Percentiles rank a stretch among this genome's conserved stretches.
Evolutionary conservation across 2,329 filamentous ascomycete genomes (phyloP).

Genomic region (Purpureocillium takamizusanense): DNA sequence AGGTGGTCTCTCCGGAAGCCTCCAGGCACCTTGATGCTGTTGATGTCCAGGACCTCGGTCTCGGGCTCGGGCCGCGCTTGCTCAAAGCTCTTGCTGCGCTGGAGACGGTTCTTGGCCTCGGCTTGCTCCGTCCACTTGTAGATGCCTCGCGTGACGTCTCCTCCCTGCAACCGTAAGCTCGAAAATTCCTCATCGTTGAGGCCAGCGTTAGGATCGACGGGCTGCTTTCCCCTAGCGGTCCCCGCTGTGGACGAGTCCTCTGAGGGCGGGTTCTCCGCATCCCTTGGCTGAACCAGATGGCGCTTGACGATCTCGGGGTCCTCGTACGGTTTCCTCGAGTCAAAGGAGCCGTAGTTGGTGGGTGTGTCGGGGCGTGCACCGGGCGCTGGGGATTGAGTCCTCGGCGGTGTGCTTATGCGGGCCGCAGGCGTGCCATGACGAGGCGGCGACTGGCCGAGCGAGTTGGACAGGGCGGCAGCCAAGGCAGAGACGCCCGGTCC

Average conservation of each 20-base stretch:
- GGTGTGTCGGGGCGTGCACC: constrained; percentile 38
- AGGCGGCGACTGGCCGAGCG: constrained; percentile 60
- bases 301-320: constrained; percentile 86
- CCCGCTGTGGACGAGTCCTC: constrained; percentile 37
- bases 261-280: constrained; percentile 32
- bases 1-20: constrained; percentile 90
- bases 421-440: constrained; percentile 58
- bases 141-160: constrained; percentile 88
- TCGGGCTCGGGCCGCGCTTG: constrained; percentile 69
- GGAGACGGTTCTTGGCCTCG: constrained; percentile 57
- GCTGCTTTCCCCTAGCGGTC: constrained; percentile 44
- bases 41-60: constrained; percentile 74
- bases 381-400: constrained; percentile 24
- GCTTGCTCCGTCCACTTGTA: constrained; percentile 95
- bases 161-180: constrained; percentile 84
- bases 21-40: constrained; percentile 84
- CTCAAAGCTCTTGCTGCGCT: constrained; percentile 84
- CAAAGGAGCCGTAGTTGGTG: constrained; percentile 80
- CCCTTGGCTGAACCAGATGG: constrained; percentile 68
- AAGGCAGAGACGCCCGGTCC: constrained; percentile 82
- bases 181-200: constrained; percentile 76
- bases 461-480: constrained; percentile 75
- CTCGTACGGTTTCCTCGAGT: constrained; percentile 62
- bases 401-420: constrained; percentile 47
- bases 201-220: constrained; percentile 27